A percentile compares a stretch with the other conserved stretches of the same genome.
These are phyloP conservation scores for Fusarium phyllophilum DNA, from an alignment of 2,329 filamentous ascomycete genomes.

Conservation along the genomic window DNA sequence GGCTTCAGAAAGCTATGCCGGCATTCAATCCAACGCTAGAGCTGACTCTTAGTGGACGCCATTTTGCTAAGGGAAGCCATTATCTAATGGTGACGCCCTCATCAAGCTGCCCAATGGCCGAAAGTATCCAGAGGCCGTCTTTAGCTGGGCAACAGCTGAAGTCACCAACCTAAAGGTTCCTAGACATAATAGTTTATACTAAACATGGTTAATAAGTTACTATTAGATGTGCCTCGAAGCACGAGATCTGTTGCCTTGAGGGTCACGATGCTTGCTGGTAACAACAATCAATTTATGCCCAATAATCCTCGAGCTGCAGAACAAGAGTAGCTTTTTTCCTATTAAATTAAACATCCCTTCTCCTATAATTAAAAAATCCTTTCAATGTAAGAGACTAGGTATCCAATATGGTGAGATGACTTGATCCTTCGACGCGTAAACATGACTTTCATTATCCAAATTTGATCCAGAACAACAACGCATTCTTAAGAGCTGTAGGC, in stretches of 20 bases:
- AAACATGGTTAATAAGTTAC: neutral
- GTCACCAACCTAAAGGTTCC: neutral
- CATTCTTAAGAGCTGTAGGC: too few species aligned
- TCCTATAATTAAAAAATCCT: too few species aligned
- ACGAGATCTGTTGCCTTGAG: too few species aligned
- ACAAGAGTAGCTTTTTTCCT: neutral
- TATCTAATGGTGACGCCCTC: neutral
- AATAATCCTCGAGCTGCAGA: neutral
- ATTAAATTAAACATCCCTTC: accelerated
- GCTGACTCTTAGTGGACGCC: neutral
- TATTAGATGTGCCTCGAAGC: neutral
- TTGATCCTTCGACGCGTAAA: neutral
- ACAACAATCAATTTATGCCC: neutral
- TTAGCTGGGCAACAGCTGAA: neutral
- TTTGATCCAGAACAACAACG: neutral
- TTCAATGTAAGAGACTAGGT: too few species aligned
- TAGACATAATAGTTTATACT: accelerated
- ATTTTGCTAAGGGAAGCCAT: neutral
- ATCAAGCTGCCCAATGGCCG: neutral
- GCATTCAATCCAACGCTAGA: neutral
- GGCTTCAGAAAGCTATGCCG: neutral
- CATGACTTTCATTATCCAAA: neutral
- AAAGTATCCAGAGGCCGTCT: neutral
- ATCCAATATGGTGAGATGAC: neutral
- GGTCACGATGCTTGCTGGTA: neutral